Evolutionary conservation across 352 stramenopile species (phyloP).

Genomic region (Blastocystis sp.): DNA sequence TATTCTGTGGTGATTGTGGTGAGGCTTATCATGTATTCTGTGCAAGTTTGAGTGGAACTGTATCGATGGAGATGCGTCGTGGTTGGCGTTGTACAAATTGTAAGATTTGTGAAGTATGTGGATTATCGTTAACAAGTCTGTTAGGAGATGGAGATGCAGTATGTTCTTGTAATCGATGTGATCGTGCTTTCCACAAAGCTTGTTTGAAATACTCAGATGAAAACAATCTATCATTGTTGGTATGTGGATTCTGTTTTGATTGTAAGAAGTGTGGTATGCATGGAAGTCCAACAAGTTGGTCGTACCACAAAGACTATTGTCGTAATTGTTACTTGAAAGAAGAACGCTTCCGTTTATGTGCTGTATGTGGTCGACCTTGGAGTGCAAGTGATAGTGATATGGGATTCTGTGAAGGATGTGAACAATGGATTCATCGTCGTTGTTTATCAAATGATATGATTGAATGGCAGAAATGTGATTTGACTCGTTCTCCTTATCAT

Average conservation of each 20-base stretch:
- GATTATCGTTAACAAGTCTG: background rate
- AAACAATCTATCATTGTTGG: background rate
- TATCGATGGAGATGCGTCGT: background rate
- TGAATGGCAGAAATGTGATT: constrained; percentile 26
- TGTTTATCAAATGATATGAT: constrained; percentile 15
- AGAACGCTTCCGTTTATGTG: background rate
- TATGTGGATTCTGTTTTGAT: constrained; percentile 11
- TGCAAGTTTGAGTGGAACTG: constrained; percentile 1
- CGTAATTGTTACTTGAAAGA: background rate
- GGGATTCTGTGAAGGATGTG: constrained; percentile 26
- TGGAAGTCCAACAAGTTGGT: background rate
- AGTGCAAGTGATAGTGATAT: background rate
- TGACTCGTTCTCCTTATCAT: constrained; percentile 13
- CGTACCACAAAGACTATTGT: constrained; percentile 39
- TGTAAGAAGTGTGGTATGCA: constrained; percentile 25
- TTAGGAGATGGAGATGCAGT: background rate
- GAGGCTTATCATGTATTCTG: constrained; percentile 19
- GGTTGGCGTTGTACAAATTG: constrained; percentile 33
- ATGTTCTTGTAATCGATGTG: constrained; percentile 15
- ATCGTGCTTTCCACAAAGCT: constrained; percentile 12
- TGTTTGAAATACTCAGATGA: constrained; percentile 26
- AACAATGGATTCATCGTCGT: constrained; percentile 37
- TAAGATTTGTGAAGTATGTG: constrained; percentile 30
- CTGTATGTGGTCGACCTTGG: background rate
- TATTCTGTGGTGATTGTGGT: constrained; percentile 32